These are phyloP conservation scores for Prunella vulgaris DNA, from an alignment of 257 asterid species.

Conservation along the genomic window DNA sequence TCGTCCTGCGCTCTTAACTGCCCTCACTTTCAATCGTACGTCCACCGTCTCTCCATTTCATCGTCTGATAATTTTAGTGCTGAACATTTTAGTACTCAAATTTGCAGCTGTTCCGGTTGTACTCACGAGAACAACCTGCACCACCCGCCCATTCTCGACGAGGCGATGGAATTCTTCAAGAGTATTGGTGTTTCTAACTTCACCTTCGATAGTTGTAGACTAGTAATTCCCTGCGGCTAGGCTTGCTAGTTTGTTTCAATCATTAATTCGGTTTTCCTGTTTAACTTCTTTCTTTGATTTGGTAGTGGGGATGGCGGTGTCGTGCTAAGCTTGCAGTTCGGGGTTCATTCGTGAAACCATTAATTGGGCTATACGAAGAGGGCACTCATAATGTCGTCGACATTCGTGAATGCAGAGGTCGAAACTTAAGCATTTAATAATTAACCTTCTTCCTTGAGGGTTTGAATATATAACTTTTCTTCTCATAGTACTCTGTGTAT, in stretches of 20 bases:
- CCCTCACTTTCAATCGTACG: slow-evolving; percentile 67
- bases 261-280: slow-evolving; percentile 14
- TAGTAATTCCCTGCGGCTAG: slow-evolving; percentile 35
- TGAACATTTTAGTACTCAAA: background rate
- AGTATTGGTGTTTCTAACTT: slow-evolving; percentile 55
- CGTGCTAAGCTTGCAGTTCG: slow-evolving; percentile 94
- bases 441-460: background rate
- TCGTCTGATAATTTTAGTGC: background rate
- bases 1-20: slow-evolving; percentile 65
- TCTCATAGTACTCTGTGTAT: slow-evolving; percentile 4
- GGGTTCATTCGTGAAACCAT: slow-evolving; percentile 60
- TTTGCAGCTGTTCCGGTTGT: slow-evolving; percentile 93
- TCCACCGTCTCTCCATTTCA: background rate
- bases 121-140: slow-evolving; percentile 76
- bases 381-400: slow-evolving; percentile 81
- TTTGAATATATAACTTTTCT: background rate
- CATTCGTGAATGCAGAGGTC: slow-evolving; percentile 90
- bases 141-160: slow-evolving; percentile 60
- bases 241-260: background rate
- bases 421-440: background rate
- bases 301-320: slow-evolving; percentile 98
- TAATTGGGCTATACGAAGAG: slow-evolving; percentile 85
- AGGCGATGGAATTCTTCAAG: slow-evolving; percentile 57
- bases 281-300: background rate
- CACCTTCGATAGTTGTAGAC: slow-evolving; percentile 76